Percentiles rank a stretch among this genome's conserved stretches.
These are phyloP conservation scores for Staphylotrichum tortipilum DNA, from an alignment of 495 filamentous ascomycete species.

Conservation along the genomic window DNA sequence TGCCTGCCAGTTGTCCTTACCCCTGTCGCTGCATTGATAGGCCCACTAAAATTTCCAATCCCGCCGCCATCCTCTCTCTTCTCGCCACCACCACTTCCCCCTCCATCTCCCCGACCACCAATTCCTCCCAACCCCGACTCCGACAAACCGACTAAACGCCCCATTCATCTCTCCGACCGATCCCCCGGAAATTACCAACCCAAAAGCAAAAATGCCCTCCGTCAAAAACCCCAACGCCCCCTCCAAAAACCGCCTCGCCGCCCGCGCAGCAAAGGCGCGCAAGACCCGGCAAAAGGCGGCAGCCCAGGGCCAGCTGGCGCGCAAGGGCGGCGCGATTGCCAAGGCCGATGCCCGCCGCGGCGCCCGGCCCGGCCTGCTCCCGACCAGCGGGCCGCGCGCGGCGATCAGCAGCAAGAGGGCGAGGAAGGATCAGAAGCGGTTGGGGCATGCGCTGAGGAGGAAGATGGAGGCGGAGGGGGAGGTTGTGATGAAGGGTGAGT, in stretches of 20 bases:
- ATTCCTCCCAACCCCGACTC: not conserved
- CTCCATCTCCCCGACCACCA: not conserved
- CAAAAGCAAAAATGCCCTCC: conserved; percentile 28
- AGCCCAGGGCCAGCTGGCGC: conserved; percentile 7
- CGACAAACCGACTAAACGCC: too few species aligned
- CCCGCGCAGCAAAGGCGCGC: conserved; percentile 23
- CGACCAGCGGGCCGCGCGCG: conserved; percentile 34
- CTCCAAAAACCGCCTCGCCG: conserved; percentile 33
- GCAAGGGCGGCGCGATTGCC: conserved; percentile 13
- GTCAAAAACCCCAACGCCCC: conserved; percentile 41
- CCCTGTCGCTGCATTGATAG: not conserved
- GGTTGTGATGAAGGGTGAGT: conserved; percentile 33
- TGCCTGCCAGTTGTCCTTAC: too few species aligned
- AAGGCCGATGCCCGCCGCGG: conserved; percentile 30
- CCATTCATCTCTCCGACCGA: too few species aligned
- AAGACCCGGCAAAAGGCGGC: conserved; percentile 22
- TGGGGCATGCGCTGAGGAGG: conserved; percentile 33
- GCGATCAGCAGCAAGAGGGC: conserved; percentile 34
- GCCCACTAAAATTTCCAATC: not conserved
- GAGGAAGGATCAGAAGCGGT: conserved; percentile 36
- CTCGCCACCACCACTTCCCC: not conserved
- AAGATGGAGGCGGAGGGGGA: conserved; percentile 33
- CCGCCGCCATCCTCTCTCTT: too few species aligned
- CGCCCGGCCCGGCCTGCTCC: conserved; percentile 31
- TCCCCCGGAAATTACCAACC: not conserved